Evolutionary conservation across 2,329 filamentous ascomycete species (phyloP).

Genomic region (Cadophora sp.): DNA sequence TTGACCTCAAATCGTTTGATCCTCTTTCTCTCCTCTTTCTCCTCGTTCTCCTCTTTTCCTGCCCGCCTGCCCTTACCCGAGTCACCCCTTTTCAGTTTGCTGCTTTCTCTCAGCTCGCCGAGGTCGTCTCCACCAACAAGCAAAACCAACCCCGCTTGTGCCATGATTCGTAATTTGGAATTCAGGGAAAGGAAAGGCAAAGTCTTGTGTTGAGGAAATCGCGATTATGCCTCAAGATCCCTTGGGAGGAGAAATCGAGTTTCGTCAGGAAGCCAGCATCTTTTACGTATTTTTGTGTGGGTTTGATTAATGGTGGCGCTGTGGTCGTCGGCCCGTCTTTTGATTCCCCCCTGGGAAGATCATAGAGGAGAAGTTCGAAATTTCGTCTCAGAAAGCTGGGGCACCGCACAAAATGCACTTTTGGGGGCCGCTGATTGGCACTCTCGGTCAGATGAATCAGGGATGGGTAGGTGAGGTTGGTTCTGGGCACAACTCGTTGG

Average conservation of each 20-base stretch:
- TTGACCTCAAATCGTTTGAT: not conserved
- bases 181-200: not conserved
- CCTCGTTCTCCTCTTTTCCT: constrained; percentile 4
- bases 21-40: not conserved
- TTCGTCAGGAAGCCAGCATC: not conserved
- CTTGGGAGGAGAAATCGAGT: not conserved
- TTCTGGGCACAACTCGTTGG: constrained; percentile 5
- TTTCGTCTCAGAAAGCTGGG: constrained; percentile 20
- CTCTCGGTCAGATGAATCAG: constrained; percentile 1
- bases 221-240: not conserved
- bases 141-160: not conserved
- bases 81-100: not conserved
- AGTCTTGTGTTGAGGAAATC: not conserved
- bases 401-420: constrained; percentile 11
- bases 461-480: not conserved
- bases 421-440: constrained; percentile 8
- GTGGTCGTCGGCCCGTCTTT: constrained; percentile 29
- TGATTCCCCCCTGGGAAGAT: constrained; percentile 29
- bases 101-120: constrained; percentile 3
- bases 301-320: constrained; percentile 8
- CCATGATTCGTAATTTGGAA: not conserved
- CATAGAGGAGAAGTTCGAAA: constrained; percentile 18
- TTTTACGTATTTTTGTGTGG: constrained; percentile 2
- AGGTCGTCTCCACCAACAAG: not conserved
- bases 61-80: not conserved